Evolutionary conservation across 768 basidiomycete genomes (phyloP).

Genomic region (Mrakia blollopis): DNA sequence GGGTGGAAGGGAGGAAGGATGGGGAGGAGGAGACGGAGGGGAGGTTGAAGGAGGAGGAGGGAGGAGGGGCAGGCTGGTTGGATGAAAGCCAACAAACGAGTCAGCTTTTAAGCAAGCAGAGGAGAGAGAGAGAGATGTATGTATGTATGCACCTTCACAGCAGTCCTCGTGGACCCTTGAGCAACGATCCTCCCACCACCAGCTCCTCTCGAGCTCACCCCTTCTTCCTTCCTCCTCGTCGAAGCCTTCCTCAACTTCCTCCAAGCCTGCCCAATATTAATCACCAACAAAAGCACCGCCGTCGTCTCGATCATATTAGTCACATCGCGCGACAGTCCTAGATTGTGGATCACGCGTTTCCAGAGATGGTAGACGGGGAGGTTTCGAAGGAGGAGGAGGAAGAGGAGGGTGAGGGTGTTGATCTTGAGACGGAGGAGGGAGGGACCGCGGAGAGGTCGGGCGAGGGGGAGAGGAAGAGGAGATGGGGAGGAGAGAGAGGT

Average conservation of each 20-base stretch:
- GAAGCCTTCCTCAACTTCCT: not conserved
- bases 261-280: not conserved
- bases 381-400: not conserved
- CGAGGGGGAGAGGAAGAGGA: not conserved
- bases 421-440: not conserved
- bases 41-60: not conserved
- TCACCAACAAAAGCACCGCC: not conserved
- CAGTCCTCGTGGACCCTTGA: too few species aligned
- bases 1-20: not conserved
- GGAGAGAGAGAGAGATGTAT: not conserved
- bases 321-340: not conserved
- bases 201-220: not conserved
- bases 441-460: not conserved
- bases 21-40: not conserved
- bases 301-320: not conserved
- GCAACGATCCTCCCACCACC: too few species aligned
- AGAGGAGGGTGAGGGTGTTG: not conserved
- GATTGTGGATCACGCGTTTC: not conserved
- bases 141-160: not conserved
- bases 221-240: too few species aligned
- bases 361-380: not conserved
- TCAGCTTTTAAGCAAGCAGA: too few species aligned
- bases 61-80: not conserved
- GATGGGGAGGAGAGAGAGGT: not conserved
- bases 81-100: not conserved